phyloP scores from a whole-genome alignment of 179 eudicot species.

The Nepenthes alata region DNA sequence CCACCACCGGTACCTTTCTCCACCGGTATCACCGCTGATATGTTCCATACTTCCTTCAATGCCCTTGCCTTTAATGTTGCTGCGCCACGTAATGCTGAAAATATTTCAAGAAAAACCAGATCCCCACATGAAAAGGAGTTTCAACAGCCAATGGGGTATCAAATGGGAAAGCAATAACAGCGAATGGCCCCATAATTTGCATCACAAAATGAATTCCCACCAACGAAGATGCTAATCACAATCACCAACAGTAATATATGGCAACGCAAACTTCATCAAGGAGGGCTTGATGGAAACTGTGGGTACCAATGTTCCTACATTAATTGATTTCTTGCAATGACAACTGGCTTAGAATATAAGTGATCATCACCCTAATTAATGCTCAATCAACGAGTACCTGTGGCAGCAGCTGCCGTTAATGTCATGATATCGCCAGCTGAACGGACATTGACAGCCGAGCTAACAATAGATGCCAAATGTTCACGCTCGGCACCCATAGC shows the following conservation, averaged over 20 bases:
- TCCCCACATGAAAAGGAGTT: too few species aligned
- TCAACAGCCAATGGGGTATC: too few species aligned
- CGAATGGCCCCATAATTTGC: too few species aligned
- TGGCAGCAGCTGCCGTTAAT: slow-evolving; percentile 84
- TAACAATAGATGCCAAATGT: slow-evolving; percentile 67
- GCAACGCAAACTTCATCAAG: too few species aligned
- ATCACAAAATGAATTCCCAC: too few species aligned
- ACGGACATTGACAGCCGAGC: slow-evolving; percentile 88
- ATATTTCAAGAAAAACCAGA: neutral
- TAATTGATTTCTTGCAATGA: too few species aligned
- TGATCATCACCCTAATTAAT: neutral
- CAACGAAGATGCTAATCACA: too few species aligned
- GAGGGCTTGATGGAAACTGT: too few species aligned
- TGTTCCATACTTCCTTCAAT: slow-evolving; percentile 75
- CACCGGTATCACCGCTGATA: slow-evolving; percentile 52
- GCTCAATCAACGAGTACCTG: slow-evolving; percentile 31
- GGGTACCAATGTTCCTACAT: too few species aligned
- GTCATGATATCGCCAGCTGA: slow-evolving; percentile 93
- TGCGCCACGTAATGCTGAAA: slow-evolving; percentile 77
- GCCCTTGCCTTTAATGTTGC: slow-evolving; percentile 86
- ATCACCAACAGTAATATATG: too few species aligned
- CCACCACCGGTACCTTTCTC: slow-evolving; percentile 42
- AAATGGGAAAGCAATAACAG: too few species aligned
- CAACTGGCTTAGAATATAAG: neutral
- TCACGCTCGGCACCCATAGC: slow-evolving; percentile 93